Percentiles rank a stretch among this genome's conserved stretches.
Conservation (phyloP, 306 rosid species). For the Glycine tomentella region DNA sequence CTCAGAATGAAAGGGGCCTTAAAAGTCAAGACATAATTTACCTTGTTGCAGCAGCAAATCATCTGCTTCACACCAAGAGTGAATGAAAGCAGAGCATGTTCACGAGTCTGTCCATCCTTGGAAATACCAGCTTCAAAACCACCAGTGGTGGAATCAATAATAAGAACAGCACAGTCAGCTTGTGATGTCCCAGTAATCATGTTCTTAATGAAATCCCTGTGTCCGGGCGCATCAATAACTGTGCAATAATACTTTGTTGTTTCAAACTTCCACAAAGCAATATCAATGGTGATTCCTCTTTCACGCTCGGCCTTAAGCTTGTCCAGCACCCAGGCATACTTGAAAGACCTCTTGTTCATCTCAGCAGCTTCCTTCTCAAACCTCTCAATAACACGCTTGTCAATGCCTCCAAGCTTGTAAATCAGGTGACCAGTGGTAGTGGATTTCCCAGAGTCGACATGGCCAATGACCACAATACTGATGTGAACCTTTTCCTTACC, state of each 20-base stretch:
- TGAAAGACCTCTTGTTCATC: constrained; percentile 28
- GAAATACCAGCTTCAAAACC: constrained; percentile 25
- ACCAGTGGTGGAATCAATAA: constrained; percentile 13
- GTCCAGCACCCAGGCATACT: constrained; percentile 30
- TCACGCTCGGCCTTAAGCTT: constrained; percentile 22
- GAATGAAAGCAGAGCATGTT: neutral
- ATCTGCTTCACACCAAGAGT: constrained; percentile 21
- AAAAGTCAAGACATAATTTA: neutral
- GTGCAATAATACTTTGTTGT: constrained; percentile 19
- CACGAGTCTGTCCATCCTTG: constrained; percentile 18
- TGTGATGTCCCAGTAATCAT: constrained; percentile 15
- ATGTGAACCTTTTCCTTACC: constrained; percentile 32
- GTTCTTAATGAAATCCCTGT: constrained; percentile 18
- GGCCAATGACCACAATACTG: constrained; percentile 15
- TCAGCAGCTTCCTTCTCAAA: constrained; percentile 31
- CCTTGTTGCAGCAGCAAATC: constrained; percentile 27
- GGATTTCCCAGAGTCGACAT: constrained; percentile 20
- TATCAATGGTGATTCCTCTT: constrained; percentile 28
- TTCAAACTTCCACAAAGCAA: constrained; percentile 21
- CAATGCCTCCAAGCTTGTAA: constrained; percentile 25
- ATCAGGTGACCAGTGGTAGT: neutral
- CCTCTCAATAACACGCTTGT: constrained; percentile 21
- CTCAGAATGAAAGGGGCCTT: neutral
- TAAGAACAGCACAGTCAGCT: constrained; percentile 21
- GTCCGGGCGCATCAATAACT: constrained; percentile 11